These are phyloP conservation scores for Cerioporus squamosus DNA, from an alignment of 1,284 basidiomycete genomes.

Conservation along the genomic window DNA sequence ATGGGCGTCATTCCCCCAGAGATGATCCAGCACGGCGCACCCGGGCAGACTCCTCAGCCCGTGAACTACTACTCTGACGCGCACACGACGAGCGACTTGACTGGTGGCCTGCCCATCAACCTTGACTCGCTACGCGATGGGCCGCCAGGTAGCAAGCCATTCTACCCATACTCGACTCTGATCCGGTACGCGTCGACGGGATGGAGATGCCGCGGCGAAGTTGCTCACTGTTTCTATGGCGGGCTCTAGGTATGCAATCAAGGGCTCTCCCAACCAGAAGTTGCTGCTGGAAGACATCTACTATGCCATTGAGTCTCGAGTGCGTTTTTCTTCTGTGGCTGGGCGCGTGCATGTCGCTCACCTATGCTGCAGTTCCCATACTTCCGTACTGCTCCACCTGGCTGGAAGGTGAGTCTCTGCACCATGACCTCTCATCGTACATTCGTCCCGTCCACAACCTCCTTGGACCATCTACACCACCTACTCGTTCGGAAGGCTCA, in stretches of 20 bases:
- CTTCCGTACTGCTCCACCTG: constrained; percentile 78
- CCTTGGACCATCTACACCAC: not conserved
- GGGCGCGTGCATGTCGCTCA: constrained; percentile 5
- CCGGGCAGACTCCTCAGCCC: constrained; percentile 30
- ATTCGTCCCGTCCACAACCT: not conserved
- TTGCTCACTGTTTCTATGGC: constrained; percentile 4
- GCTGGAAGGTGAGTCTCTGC: constrained; percentile 74
- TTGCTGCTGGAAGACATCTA: constrained; percentile 84
- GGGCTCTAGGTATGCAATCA: constrained; percentile 74
- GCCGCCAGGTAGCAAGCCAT: constrained; percentile 82
- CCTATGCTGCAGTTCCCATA: constrained; percentile 71
- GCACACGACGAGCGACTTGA: constrained; percentile 58
- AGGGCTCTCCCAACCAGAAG: constrained; percentile 84
- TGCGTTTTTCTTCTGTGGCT: constrained; percentile 41
- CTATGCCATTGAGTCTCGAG: constrained; percentile 84
- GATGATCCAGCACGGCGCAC: constrained; percentile 25
- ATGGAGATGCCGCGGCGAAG: not conserved
- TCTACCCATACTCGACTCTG: constrained; percentile 85
- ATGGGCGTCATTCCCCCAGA: constrained; percentile 50
- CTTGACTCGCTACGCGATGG: constrained; percentile 82
- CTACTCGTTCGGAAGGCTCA: too few relatives aligned
- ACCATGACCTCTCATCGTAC: not conserved
- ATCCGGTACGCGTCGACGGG: constrained; percentile 65
- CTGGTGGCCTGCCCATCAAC: constrained; percentile 80
- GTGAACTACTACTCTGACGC: constrained; percentile 70